These are phyloP conservation scores for Chlamydomonas urium DNA, from an alignment of 139 green algal genomes.

Conservation along the genomic window DNA sequence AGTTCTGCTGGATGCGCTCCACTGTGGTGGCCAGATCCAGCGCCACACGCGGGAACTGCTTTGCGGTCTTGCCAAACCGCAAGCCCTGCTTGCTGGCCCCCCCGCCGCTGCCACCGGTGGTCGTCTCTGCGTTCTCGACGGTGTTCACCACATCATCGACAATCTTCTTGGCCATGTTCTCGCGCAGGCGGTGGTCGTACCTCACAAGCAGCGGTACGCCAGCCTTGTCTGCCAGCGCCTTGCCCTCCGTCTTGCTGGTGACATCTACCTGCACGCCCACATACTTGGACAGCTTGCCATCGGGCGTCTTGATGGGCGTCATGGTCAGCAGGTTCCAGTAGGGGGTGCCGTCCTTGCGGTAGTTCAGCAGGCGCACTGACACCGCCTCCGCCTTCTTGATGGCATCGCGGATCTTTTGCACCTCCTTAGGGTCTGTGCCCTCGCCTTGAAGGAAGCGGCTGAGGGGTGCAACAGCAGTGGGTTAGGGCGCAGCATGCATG, in stretches of 20 bases:
- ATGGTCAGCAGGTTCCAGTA: constrained; percentile 98
- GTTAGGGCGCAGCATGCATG: too few relatives aligned
- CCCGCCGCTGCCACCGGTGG: not conserved
- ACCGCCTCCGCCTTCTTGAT: constrained; percentile 63
- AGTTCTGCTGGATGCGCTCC: constrained; percentile 98
- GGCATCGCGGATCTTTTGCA: constrained; percentile 72
- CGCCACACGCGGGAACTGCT: constrained; percentile 77
- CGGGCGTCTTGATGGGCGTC: constrained; percentile 86
- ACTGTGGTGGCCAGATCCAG: constrained; percentile 96
- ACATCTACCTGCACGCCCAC: constrained; percentile 94
- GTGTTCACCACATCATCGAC: constrained; percentile 73
- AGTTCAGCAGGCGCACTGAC: constrained; percentile 86
- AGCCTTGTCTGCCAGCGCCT: constrained; percentile 44
- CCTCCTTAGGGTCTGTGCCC: constrained; percentile 85
- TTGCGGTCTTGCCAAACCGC: constrained; percentile 42
- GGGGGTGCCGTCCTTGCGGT: constrained; percentile 72
- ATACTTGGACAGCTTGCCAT: constrained; percentile 83
- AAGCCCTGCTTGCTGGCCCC: constrained; percentile 63
- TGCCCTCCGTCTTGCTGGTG: constrained; percentile 91
- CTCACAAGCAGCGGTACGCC: constrained; percentile 76
- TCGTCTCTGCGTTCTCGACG: constrained; percentile 43
- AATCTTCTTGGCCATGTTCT: constrained; percentile 72
- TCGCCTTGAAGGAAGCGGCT: constrained; percentile 97
- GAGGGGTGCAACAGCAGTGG: too few relatives aligned
- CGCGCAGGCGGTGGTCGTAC: constrained; percentile 78